phyloP scores from a whole-genome alignment of 306 rosid genomes.

The Gastrolobium bilobum region DNA sequence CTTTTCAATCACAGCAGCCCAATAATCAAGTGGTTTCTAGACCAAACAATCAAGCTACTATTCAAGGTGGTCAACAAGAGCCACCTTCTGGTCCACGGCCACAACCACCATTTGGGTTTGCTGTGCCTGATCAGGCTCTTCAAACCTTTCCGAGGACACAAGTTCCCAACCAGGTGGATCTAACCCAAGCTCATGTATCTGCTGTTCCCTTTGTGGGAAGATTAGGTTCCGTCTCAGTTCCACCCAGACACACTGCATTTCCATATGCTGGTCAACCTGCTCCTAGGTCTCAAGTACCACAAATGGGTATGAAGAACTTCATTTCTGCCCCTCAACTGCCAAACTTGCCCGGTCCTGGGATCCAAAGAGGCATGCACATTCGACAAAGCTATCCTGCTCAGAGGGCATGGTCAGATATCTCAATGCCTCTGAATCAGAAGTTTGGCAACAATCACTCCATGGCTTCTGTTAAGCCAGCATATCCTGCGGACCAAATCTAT shows the following conservation, averaged over 20 bases:
- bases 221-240: slow-evolving; percentile 51
- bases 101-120: slow-evolving; percentile 56
- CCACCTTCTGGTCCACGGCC: slow-evolving; percentile 61
- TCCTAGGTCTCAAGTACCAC: slow-evolving; percentile 57
- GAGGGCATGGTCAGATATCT: slow-evolving; percentile 54
- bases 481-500: slow-evolving; percentile 80
- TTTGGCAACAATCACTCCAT: slow-evolving; percentile 56
- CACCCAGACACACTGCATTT: slow-evolving; percentile 64
- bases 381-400: slow-evolving; percentile 61
- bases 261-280: slow-evolving; percentile 58
- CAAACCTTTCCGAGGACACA: slow-evolving; percentile 70
- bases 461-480: slow-evolving; percentile 57
- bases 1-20: slow-evolving; percentile 70
- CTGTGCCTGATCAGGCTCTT: slow-evolving; percentile 57
- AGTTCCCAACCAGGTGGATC: slow-evolving; percentile 58
- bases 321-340: slow-evolving; percentile 66
- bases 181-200: slow-evolving; percentile 55
- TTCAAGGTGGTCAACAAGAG: slow-evolving; percentile 53
- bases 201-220: slow-evolving; percentile 61
- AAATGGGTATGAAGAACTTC: slow-evolving; percentile 67
- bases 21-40: slow-evolving; percentile 58
- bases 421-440: slow-evolving; percentile 57
- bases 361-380: slow-evolving; percentile 60
- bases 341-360: slow-evolving; percentile 47
- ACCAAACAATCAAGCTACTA: slow-evolving; percentile 56